Evolutionary conservation across 2,329 filamentous ascomycete species (phyloP), one percentile per base, ranked within the genome.

Genomic region (Curvularia eragrostidis): DNA sequence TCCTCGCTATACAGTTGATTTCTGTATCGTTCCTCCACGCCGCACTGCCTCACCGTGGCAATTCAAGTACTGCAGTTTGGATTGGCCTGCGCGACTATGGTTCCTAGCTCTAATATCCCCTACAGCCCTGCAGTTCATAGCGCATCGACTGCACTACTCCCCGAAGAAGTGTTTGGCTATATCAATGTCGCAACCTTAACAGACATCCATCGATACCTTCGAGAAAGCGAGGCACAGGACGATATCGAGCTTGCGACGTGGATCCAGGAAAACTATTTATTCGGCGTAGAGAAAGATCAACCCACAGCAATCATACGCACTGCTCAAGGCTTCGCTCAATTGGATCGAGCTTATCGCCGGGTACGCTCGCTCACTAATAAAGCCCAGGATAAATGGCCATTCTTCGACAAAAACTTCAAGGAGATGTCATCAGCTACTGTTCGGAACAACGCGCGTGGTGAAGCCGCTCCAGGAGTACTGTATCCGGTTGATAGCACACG

Each of bases 371-470:
- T 74, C 28, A 73, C 71, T 15, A 68, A 66, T n/a, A 67, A 66
- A 47, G 62, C 67, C 24, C 67, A 69, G 59, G 70, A 74, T 34
- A 70, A 73, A 53, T 75, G 71, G 71, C 72, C 72, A 21, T 73
- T 74, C 42, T 70, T 69, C 43, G 62, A 69, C 32, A 49, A 48
- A 10, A 61, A 58, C 28, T 67, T 63, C 63, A 72, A 70, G 46
- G 50, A 58, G 23, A 66, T 73, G 61, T 61, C 64, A n/a, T 53
- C 59, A 10, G 53, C 56, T 6, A 58, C 55, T 13, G 64, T 70
- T 15, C 62, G 61, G 32, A 66, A 65, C n/a, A 59, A 64, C 15
- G 59, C 65, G 3, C 61, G 62, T 6, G 61, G 67, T 5, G 59
- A 64, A 32, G 52, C 54, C 21, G 60, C 63, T 42, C 58, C 59